A percentile compares a stretch with the other conserved stretches of the same genome.
Evolutionary conservation across 257 asterid species (phyloP).

Genomic region (Linaria vulgaris): DNA sequence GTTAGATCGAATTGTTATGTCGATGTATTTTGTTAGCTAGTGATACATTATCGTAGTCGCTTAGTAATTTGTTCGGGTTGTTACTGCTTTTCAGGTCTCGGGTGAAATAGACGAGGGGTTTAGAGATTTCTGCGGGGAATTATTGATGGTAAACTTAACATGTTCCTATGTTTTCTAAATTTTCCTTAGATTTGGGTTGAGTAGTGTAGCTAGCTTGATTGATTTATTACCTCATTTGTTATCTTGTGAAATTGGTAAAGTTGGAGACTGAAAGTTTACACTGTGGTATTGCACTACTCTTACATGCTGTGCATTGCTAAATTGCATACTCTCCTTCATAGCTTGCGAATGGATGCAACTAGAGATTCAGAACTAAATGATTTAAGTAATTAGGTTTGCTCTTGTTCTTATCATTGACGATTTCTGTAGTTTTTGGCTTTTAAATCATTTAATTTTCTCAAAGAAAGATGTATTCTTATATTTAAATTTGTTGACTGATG

Average conservation of each 20-base stretch:
- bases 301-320: no score
- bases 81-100: conserved; percentile 37
- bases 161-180: background rate
- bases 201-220: background rate
- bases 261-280: background rate
- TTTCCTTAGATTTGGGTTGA: background rate
- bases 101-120: conserved; percentile 48
- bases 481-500: conserved; percentile 1
- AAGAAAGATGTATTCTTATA: background rate
- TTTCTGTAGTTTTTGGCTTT: no score
- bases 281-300: no score
- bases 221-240: background rate
- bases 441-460: no score
- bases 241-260: background rate
- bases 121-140: conserved; percentile 58
- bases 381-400: background rate
- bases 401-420: background rate
- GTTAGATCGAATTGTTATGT: background rate
- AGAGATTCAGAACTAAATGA: background rate
- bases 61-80: background rate
- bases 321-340: no score
- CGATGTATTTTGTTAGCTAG: background rate
- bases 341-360: no score
- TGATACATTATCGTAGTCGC: background rate
- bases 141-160: conserved; percentile 46